Evolutionary conservation across 306 rosid genomes (phyloP).

Genomic region (Casuarina cunninghamiana): DNA sequence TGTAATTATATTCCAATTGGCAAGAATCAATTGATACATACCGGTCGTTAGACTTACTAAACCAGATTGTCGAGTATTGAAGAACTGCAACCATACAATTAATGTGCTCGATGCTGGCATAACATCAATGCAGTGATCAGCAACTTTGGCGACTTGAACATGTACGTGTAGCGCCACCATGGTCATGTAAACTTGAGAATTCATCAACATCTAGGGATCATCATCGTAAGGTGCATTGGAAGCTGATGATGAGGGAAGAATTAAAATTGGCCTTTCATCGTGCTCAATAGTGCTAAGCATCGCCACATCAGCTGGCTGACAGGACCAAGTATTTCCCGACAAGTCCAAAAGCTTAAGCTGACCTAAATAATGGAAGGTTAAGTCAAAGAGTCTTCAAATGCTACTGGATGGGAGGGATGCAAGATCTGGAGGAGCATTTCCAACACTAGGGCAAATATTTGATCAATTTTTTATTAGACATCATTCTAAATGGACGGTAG

Average conservation of each 20-base stretch:
- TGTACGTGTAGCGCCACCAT: constrained; percentile 7
- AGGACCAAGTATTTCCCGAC: constrained; percentile 63
- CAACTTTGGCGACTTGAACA: not conserved
- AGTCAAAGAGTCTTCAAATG: constrained; percentile 11
- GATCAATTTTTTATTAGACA: not conserved
- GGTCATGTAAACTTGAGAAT: not conserved
- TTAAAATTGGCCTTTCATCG: constrained; percentile 44
- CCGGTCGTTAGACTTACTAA: constrained; percentile 18
- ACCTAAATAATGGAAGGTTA: constrained; percentile 45
- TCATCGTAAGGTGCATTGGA: constrained; percentile 49
- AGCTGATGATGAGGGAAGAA: constrained; percentile 40
- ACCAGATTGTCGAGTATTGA: constrained; percentile 8
- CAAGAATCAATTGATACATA: not conserved
- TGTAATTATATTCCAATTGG: not conserved
- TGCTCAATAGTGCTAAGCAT: constrained; percentile 39
- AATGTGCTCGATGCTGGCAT: constrained; percentile 7
- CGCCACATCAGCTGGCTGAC: constrained; percentile 39
- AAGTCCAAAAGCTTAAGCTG: constrained; percentile 63
- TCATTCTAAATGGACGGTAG: not conserved
- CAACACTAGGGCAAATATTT: not conserved
- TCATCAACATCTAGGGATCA: constrained; percentile 60
- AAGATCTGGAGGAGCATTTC: not conserved
- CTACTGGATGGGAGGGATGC: not conserved
- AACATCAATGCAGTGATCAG: not conserved
- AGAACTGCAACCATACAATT: constrained; percentile 3